Conservation (phyloP, 225 moss, liverwort and hornwort genomes). For the Pseudoscleropodium purum region DNA sequence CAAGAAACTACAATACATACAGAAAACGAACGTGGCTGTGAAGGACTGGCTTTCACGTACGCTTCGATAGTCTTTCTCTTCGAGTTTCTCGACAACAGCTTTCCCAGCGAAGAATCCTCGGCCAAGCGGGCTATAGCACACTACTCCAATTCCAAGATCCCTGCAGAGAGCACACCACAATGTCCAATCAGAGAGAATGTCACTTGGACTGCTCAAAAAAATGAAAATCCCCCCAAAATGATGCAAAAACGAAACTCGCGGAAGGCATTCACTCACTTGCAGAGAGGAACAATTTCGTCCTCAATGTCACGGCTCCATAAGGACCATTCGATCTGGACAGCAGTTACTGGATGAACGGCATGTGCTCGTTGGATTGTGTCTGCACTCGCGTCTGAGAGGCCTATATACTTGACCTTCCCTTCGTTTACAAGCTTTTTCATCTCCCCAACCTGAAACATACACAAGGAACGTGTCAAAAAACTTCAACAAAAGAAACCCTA, state of each 20-base stretch:
- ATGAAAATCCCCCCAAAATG: neutral
- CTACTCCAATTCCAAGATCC: constrained; percentile 44
- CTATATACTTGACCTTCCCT: constrained; percentile 60
- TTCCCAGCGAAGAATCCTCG: constrained; percentile 44
- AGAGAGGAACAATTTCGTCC: constrained; percentile 30
- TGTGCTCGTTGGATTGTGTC: constrained; percentile 42
- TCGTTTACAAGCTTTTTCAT: constrained; percentile 57
- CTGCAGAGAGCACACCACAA: neutral
- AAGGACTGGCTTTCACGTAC: neutral
- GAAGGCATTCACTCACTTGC: constrained; percentile 18
- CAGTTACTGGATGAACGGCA: constrained; percentile 34
- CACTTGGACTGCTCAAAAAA: neutral
- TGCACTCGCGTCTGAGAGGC: constrained; percentile 35
- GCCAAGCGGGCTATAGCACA: constrained; percentile 34
- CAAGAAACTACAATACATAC: neutral
- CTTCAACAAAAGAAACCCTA: neutral
- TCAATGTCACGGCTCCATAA: constrained; percentile 35
- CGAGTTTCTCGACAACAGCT: constrained; percentile 25
- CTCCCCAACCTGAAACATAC: constrained; percentile 33
- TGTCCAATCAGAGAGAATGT: neutral
- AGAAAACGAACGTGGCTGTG: neutral
- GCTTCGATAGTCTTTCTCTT: constrained; percentile 16
- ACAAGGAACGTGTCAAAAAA: neutral
- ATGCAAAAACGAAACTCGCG: neutral
- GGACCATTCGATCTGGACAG: constrained; percentile 40